phyloP scores from a whole-genome alignment of 2,329 filamentous ascomycete species.

The Cercospora canescens region DNA sequence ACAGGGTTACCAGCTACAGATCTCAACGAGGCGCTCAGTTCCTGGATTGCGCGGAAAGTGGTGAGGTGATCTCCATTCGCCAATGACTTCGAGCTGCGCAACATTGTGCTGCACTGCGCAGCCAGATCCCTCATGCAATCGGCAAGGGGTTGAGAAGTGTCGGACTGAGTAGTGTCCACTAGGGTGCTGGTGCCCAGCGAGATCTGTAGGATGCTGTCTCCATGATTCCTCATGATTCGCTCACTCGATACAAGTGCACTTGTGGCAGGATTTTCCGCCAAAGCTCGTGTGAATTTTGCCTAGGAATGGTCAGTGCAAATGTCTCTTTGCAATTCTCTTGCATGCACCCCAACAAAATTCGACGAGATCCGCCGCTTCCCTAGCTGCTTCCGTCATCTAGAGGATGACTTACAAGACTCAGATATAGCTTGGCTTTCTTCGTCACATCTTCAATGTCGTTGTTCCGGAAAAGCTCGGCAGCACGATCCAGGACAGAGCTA shows the following conservation, averaged over 20 bases:
- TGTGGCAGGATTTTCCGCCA: conserved; percentile 37
- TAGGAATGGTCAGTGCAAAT: too few species aligned
- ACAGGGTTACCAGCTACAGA: not conserved
- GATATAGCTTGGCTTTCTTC: conserved; percentile 39
- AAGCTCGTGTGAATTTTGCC: conserved; percentile 42
- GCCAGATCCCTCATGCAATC: conserved; percentile 33
- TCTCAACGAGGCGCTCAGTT: conserved; percentile 8
- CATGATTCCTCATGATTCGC: conserved; percentile 37
- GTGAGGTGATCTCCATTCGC: conserved; percentile 26
- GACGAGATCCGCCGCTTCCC: too few species aligned
- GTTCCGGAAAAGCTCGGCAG: conserved; percentile 43
- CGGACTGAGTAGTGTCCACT: conserved; percentile 11
- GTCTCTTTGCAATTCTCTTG: too few species aligned
- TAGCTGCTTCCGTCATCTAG: too few species aligned
- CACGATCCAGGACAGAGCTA: conserved; percentile 40
- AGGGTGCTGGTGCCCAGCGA: conserved; percentile 31
- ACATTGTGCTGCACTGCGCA: conserved; percentile 36
- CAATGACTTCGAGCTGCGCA: conserved; percentile 21
- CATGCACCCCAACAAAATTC: too few species aligned
- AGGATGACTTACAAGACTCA: too few species aligned
- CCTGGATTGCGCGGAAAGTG: conserved; percentile 12
- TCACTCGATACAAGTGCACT: conserved; percentile 36
- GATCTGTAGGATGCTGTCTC: conserved; percentile 39
- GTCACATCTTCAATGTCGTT: conserved; percentile 43
- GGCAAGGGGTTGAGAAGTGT: conserved; percentile 29